Percentiles rank a stretch among this genome's conserved stretches.
These are phyloP conservation scores for Apiotrichum brassicae DNA, from an alignment of 1,284 basidiomycete species.

Conservation along the genomic window DNA sequence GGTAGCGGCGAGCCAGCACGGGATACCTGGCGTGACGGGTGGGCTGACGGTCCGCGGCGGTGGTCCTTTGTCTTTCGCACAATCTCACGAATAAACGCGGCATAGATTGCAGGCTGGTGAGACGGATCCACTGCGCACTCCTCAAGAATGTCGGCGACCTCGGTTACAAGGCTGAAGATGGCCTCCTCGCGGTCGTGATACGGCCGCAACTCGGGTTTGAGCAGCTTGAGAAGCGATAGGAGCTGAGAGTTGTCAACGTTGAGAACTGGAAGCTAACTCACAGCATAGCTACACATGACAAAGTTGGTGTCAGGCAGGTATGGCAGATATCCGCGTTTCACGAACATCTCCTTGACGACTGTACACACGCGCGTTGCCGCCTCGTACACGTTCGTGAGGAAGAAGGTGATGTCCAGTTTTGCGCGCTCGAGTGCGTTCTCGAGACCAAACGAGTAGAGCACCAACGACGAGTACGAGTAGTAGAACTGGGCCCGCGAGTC, in stretches of 20 bases:
- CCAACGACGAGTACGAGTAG: constrained; percentile 74
- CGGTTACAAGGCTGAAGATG: constrained; percentile 49
- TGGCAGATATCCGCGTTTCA: constrained; percentile 66
- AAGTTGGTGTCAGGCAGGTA: constrained; percentile 89
- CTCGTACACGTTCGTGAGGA: constrained; percentile 74
- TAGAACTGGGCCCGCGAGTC: constrained; percentile 58
- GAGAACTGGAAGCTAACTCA: constrained; percentile 17
- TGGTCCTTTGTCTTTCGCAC: constrained; percentile 48
- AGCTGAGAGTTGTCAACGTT: constrained; percentile 52
- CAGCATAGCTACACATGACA: constrained; percentile 73
- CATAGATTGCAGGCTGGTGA: constrained; percentile 81
- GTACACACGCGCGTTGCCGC: constrained; percentile 52
- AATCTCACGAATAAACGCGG: constrained; percentile 70
- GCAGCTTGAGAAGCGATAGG: constrained; percentile 75
- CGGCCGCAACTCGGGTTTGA: constrained; percentile 43
- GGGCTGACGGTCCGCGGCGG: constrained; percentile 9
- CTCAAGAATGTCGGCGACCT: constrained; percentile 73
- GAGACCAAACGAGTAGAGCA: constrained; percentile 89
- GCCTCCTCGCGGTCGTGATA: constrained; percentile 38
- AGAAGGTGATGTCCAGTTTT: constrained; percentile 65
- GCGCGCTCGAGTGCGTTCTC: constrained; percentile 78
- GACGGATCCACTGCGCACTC: constrained; percentile 62
- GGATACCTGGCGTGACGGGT: constrained; percentile 15
- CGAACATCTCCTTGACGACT: constrained; percentile 58
- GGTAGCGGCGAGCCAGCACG: constrained; percentile 11